Evolutionary conservation across 164 flowering plant species (phyloP).

Genomic region (Litsea cubeba): DNA sequence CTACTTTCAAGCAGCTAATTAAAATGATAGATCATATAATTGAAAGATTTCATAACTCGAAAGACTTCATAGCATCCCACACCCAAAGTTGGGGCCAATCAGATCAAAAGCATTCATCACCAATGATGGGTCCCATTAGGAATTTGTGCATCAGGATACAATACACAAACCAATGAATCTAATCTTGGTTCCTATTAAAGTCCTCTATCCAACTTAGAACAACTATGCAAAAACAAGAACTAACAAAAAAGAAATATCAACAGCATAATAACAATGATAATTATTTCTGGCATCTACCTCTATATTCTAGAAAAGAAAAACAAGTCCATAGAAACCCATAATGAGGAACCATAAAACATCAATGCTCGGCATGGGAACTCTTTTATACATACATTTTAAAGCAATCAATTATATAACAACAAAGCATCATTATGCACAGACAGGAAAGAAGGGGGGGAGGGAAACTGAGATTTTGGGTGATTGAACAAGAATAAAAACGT

Average conservation of each 20-base stretch:
- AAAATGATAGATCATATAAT: too few relatives aligned
- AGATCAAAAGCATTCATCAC: background rate
- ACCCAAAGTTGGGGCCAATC: background rate
- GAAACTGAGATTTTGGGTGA: background rate
- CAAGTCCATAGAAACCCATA: background rate
- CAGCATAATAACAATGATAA: background rate
- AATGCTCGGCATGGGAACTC: background rate
- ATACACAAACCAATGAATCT: background rate
- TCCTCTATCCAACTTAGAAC: background rate
- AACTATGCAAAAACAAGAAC: background rate
- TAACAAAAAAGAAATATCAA: conserved; percentile 2
- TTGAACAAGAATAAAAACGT: background rate
- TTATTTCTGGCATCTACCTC: too few relatives aligned
- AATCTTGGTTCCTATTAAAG: background rate
- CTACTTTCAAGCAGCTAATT: too few relatives aligned
- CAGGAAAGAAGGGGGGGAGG: too few relatives aligned
- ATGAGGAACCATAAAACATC: background rate
- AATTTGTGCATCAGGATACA: background rate
- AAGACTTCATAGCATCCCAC: too few relatives aligned
- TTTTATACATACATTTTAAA: too few relatives aligned
- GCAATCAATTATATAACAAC: background rate
- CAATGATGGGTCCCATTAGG: background rate
- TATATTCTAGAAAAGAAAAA: background rate
- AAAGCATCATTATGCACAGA: too few relatives aligned
- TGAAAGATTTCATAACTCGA: too few relatives aligned